phyloP scores from a whole-genome alignment of 140 eudicot species.

The Cichorium intybus region DNA sequence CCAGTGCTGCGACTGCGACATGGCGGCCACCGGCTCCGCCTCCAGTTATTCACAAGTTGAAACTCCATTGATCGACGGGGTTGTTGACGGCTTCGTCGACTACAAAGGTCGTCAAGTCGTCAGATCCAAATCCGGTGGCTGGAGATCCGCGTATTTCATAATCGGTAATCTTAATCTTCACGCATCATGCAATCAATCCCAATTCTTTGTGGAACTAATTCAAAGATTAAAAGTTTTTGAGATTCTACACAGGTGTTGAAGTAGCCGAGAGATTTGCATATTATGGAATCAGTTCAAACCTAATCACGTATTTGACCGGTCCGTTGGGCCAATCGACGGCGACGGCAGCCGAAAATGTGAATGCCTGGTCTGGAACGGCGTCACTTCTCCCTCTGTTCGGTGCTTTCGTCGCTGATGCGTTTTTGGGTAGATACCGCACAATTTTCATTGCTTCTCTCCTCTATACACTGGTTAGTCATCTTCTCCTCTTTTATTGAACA shows the following conservation, averaged over 20 bases:
- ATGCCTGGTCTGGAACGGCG: conserved; percentile 57
- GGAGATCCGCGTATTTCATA: conserved; percentile 69
- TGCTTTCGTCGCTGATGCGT: conserved; percentile 62
- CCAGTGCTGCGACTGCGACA: conserved; percentile 3
- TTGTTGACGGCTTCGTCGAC: conserved; percentile 54
- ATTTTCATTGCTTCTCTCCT: conserved; percentile 47
- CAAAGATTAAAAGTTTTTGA: background rate
- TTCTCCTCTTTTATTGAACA: background rate
- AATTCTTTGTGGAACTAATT: background rate
- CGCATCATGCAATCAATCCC: background rate
- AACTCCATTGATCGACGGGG: conserved; percentile 38
- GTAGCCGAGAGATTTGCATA: conserved; percentile 60
- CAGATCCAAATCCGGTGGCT: conserved; percentile 60
- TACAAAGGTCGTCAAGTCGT: conserved; percentile 50
- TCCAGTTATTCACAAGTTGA: conserved; percentile 22
- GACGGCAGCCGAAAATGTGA: conserved; percentile 58
- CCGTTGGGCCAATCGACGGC: conserved; percentile 72
- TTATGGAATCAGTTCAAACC: conserved; percentile 55
- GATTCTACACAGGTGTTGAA: conserved; percentile 47
- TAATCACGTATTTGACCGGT: conserved; percentile 62
- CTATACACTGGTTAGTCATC: conserved; percentile 45
- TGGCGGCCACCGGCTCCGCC: conserved; percentile 28
- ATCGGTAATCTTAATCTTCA: conserved; percentile 37
- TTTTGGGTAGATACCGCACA: conserved; percentile 57
- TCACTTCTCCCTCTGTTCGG: conserved; percentile 56